Percentiles rank a stretch among this genome's conserved stretches.
Evolutionary conservation across 2,329 filamentous ascomycete species (phyloP).

Genomic region (Fonsecaea nubica): DNA sequence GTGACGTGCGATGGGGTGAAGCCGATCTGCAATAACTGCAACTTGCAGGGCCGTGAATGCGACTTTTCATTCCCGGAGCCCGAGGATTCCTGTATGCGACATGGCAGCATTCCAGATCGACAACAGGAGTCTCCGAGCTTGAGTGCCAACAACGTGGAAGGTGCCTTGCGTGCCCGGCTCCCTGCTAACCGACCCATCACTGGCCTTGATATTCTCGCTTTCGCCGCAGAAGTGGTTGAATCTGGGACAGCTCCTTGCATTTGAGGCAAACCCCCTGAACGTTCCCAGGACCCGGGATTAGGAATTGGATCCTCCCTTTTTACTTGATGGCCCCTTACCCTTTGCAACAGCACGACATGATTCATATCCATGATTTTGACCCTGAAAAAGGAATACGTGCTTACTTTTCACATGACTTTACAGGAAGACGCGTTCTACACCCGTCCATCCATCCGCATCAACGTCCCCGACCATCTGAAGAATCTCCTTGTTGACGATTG

Average conservation of each 20-base stretch:
- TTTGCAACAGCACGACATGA: neutral
- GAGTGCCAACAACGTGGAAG: neutral
- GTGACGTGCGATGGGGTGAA: constrained; percentile 17
- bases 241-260: neutral
- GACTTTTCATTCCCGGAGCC: neutral
- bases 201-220: constrained; percentile 10
- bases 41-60: neutral
- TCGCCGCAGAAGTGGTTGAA: constrained; percentile 15
- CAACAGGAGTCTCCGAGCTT: constrained; percentile 5
- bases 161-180: neutral
- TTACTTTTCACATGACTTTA: constrained; percentile 22
- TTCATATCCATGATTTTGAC: neutral
- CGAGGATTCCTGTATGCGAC: neutral
- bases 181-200: neutral
- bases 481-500: constrained; percentile 95
- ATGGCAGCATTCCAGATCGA: neutral
- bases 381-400: constrained; percentile 11
- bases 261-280: neutral
- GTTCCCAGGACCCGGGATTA: neutral
- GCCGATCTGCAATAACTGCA: constrained; percentile 16
- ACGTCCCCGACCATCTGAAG: constrained; percentile 88
- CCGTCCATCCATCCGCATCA: constrained; percentile 83
- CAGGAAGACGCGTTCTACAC: constrained; percentile 89
- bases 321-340: neutral
- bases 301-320: neutral